These are phyloP conservation scores for Helianthus tuberosus DNA, from an alignment of 129 eudicot genomes.

Conservation along the genomic window DNA sequence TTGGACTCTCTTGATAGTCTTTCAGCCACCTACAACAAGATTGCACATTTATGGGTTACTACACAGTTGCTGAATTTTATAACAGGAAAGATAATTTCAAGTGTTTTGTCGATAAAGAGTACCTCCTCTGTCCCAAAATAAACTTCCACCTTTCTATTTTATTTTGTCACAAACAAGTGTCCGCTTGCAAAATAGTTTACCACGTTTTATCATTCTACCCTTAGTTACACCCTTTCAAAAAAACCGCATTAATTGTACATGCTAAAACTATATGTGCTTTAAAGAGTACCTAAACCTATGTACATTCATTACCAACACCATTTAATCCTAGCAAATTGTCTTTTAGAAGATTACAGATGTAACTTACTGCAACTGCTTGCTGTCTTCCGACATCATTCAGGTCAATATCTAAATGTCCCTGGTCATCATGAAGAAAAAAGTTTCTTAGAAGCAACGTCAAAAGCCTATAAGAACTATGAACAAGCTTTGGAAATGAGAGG, in stretches of 20 bases:
- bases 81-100: conserved; percentile 14
- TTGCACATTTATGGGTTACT: not conserved
- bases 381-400: conserved; percentile 84
- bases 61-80: not conserved
- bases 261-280: conserved; percentile 2
- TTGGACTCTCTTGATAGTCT: conserved; percentile 70
- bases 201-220: not conserved
- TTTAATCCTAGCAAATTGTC: conserved; percentile 1
- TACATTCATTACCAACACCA: no score
- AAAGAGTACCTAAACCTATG: not conserved
- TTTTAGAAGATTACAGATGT: not conserved
- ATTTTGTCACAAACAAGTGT: not conserved
- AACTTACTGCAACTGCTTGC: conserved; percentile 83
- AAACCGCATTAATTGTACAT: not conserved
- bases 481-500: conserved; percentile 5
- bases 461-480: conserved; percentile 4
- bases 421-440: conserved; percentile 26
- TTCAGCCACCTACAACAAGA: conserved; percentile 75
- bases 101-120: not conserved
- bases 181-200: not conserved
- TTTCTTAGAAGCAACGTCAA: conserved; percentile 13
- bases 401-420: conserved; percentile 93
- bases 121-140: not conserved
- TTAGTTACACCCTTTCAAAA: not conserved
- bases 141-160: not conserved